Percentiles rank a stretch among this genome's conserved stretches.
phyloP scores from a whole-genome alignment of 257 asterid genomes.

The Haberlea rhodopensis region DNA sequence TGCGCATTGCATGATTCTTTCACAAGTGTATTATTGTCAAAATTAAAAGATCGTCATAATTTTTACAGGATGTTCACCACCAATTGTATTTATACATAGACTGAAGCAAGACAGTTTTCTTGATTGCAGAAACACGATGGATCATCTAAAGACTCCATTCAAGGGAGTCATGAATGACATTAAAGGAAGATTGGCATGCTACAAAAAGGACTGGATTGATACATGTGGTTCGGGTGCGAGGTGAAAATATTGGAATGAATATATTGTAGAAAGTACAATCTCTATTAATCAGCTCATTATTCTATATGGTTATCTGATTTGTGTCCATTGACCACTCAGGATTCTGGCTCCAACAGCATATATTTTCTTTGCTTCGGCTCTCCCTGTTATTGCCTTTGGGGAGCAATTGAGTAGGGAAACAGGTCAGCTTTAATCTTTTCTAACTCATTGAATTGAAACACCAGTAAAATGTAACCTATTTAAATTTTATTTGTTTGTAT shows the following conservation, averaged over 20 bases:
- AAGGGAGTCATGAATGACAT: constrained; percentile 42
- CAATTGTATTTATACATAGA: background rate
- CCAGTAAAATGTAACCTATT: background rate
- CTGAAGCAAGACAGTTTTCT: background rate
- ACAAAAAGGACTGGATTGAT: constrained; percentile 55
- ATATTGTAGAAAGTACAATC: background rate
- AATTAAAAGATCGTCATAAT: background rate
- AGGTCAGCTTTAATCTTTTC: constrained; percentile 29
- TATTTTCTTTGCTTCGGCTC: constrained; percentile 66
- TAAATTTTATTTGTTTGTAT: background rate
- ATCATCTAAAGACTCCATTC: constrained; percentile 40
- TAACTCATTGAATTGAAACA: background rate
- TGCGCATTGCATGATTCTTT: background rate
- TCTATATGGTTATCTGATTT: background rate
- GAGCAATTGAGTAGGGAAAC: constrained; percentile 64
- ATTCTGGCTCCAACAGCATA: constrained; percentile 63
- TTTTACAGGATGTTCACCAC: background rate
- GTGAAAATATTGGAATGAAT: constrained; percentile 17
- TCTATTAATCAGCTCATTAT: background rate
- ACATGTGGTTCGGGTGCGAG: constrained; percentile 47
- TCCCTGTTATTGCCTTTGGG: constrained; percentile 65
- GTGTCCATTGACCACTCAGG: constrained; percentile 29
- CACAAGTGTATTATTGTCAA: background rate
- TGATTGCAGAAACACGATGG: constrained; percentile 33
- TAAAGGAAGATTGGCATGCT: constrained; percentile 54